A percentile compares a stretch with the other conserved stretches of the same genome.
Conservation (phyloP, 2,329 filamentous ascomycete genomes). For the Stachybotrys chlorohalonatus region DNA sequence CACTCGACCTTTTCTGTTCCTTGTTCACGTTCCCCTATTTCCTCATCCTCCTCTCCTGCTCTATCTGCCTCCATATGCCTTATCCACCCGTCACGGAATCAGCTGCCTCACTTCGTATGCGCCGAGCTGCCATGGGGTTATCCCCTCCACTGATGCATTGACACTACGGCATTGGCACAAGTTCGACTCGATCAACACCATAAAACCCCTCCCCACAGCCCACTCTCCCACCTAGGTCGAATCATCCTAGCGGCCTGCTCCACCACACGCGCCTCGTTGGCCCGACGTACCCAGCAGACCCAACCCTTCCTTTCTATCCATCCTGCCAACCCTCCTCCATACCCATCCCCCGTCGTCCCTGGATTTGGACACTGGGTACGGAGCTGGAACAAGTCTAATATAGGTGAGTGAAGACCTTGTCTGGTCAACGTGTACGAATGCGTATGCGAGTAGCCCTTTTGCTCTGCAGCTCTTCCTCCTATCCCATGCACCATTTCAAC, state of each 20-base stretch:
- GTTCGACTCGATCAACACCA: neutral
- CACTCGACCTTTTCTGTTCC: neutral
- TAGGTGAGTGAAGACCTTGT: neutral
- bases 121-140: neutral
- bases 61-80: neutral
- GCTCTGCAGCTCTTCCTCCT: neutral
- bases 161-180: neutral
- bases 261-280: neutral
- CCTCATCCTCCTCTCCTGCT: neutral
- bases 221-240: neutral
- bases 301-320: neutral
- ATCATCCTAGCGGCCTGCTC: neutral
- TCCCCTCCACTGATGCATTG: neutral
- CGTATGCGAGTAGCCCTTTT: neutral
- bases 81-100: neutral
- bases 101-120: neutral
- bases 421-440: neutral
- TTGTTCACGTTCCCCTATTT: neutral
- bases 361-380: neutral
- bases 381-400: neutral
- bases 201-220: neutral
- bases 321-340: neutral
- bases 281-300: neutral
- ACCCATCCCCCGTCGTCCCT: neutral
- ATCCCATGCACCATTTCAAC: neutral